A percentile compares a stretch with the other conserved stretches of the same genome.
Evolutionary conservation across 2,329 filamentous ascomycete genomes (phyloP).

Genomic region (Xylaria polymorpha): DNA sequence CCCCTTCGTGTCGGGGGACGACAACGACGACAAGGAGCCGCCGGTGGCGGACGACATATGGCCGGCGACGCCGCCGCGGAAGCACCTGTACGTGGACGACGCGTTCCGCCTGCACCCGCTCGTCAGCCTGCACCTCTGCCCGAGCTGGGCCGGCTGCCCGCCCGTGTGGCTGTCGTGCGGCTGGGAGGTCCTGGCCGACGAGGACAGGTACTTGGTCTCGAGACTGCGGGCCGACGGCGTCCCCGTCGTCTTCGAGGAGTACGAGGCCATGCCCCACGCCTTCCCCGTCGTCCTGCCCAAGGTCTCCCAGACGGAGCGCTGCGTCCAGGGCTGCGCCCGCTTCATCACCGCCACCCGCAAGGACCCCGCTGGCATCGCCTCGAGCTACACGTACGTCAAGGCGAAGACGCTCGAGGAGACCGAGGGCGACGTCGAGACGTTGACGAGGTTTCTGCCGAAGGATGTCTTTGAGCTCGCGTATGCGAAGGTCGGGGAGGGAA

Average conservation of each 20-base stretch:
- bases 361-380: constrained; percentile 50
- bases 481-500: constrained; percentile 45
- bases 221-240: constrained; percentile 68
- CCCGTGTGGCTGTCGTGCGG: constrained; percentile 77
- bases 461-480: constrained; percentile 57
- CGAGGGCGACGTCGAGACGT: constrained; percentile 55
- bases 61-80: constrained; percentile 67
- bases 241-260: constrained; percentile 74
- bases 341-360: constrained; percentile 63
- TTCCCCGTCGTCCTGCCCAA: constrained; percentile 68
- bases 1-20: constrained; percentile 48
- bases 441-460: constrained; percentile 59
- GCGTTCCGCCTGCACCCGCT: constrained; percentile 72
- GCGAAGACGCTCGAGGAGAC: constrained; percentile 64
- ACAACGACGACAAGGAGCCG: too few species aligned
- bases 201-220: constrained; percentile 69
- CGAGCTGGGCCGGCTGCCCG: constrained; percentile 68
- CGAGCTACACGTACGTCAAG: constrained; percentile 59
- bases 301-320: constrained; percentile 61
- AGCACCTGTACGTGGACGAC: constrained; percentile 66
- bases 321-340: constrained; percentile 64
- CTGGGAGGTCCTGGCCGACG: constrained; percentile 77
- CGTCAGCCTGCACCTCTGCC: constrained; percentile 56
- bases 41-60: constrained; percentile 63
- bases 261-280: constrained; percentile 80